Evolutionary conservation across 345 rosid genomes (phyloP).

Genomic region (Anacardium occidentale): DNA sequence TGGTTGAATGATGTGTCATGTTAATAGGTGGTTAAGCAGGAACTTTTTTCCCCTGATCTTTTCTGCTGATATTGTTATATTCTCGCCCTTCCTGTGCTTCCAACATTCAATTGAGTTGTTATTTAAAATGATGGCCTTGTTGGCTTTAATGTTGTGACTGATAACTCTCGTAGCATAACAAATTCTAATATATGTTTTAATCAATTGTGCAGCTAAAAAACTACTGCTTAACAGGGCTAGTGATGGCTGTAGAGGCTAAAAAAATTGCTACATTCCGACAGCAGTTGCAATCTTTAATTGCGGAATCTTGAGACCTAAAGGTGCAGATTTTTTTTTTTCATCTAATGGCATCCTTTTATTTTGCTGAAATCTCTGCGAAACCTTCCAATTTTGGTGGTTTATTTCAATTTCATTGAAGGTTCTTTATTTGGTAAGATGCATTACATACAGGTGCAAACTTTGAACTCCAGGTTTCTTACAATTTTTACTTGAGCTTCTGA

Average conservation of each 20-base stretch:
- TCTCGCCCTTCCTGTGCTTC: neutral
- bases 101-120: neutral
- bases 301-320: slow-evolving; percentile 32
- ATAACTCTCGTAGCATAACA: neutral
- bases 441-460: neutral
- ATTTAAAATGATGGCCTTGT: neutral
- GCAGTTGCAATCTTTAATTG: slow-evolving; percentile 57
- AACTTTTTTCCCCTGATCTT: neutral
- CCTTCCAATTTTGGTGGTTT: slow-evolving; percentile 15
- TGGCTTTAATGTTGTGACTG: neutral
- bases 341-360: neutral
- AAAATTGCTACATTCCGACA: slow-evolving; percentile 49
- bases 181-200: neutral
- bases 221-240: slow-evolving; percentile 66
- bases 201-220: slow-evolving; percentile 55
- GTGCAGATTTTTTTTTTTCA: neutral
- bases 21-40: neutral
- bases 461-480: no score
- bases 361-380: neutral
- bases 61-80: neutral
- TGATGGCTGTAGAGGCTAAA: slow-evolving; percentile 65
- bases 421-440: neutral
- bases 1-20: neutral
- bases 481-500: no score
- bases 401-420: neutral